Conservation (phyloP, 192 early-diverging fungal species). For the Irineochytrium annulatum region DNA sequence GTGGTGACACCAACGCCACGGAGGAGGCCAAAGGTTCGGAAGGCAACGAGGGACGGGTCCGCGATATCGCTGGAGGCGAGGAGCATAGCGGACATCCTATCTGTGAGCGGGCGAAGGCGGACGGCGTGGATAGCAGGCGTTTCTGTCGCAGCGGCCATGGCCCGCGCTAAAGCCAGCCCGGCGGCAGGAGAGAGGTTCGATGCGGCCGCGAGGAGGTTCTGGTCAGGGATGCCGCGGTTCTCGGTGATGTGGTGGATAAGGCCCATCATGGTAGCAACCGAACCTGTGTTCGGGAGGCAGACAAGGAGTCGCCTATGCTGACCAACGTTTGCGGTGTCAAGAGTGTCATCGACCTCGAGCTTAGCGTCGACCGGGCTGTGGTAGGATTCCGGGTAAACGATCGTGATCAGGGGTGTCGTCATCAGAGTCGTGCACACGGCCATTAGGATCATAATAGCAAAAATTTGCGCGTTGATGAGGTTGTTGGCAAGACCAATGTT, state of each 20-base stretch:
- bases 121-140: not conserved
- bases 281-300: slow-evolving; percentile 53
- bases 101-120: not conserved
- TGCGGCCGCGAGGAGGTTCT: not conserved
- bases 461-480: slow-evolving; percentile 65
- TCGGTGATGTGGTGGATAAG: slow-evolving; percentile 22
- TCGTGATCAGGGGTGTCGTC: slow-evolving; percentile 73
- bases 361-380: not conserved
- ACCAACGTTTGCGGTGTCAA: not conserved
- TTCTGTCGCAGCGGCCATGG: not conserved
- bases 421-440: slow-evolving; percentile 83
- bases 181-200: not conserved
- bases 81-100: not conserved
- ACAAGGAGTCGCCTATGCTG: slow-evolving; percentile 45
- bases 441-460: slow-evolving; percentile 72
- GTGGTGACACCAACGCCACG: slow-evolving; percentile 4
- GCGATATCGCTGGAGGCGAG: not conserved
- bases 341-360: not conserved
- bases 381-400: slow-evolving; percentile 57
- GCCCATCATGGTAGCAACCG: slow-evolving; percentile 65
- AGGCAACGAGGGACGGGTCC: slow-evolving; percentile 15
- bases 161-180: not conserved
- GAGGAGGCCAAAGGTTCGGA: slow-evolving; percentile 16
- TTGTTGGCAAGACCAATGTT: slow-evolving; percentile 82
- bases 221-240: not conserved